A percentile compares a stretch with the other conserved stretches of the same genome.
Evolutionary conservation across 495 filamentous ascomycete species (phyloP).

Genomic region (Penicillium cataractarum): DNA sequence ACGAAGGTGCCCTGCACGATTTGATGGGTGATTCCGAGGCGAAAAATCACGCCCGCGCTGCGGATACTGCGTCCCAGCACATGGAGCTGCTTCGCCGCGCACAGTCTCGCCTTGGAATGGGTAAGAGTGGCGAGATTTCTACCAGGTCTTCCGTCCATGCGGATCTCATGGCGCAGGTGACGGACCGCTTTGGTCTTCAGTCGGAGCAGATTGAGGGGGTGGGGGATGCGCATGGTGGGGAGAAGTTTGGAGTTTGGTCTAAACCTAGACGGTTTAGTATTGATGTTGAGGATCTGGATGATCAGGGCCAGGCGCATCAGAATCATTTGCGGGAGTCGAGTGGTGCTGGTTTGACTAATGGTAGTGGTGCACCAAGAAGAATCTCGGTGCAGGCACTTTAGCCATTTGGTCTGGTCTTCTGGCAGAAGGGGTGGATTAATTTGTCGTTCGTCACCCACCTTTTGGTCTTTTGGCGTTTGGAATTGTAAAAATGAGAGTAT

Average conservation of each 20-base stretch:
- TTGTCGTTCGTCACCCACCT: background rate
- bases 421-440: constrained; percentile 1
- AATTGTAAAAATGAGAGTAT: background rate
- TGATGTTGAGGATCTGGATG: constrained; percentile 42
- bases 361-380: constrained; percentile 31
- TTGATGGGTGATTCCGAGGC: constrained; percentile 49
- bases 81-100: constrained; percentile 56
- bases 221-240: constrained; percentile 31
- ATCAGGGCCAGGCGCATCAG: constrained; percentile 32
- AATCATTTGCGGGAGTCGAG: constrained; percentile 46
- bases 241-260: constrained; percentile 43
- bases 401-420: background rate
- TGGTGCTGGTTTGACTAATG: constrained; percentile 36
- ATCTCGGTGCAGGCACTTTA: constrained; percentile 35
- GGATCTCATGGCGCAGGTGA: constrained; percentile 34
- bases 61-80: constrained; percentile 48
- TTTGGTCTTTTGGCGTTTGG: constrained; percentile 6
- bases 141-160: constrained; percentile 28
- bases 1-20: constrained; percentile 57
- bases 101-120: constrained; percentile 34
- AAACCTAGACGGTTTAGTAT: constrained; percentile 45
- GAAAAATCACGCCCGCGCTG: constrained; percentile 34
- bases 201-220: constrained; percentile 29
- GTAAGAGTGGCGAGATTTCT: constrained; percentile 21
- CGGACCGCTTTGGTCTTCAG: constrained; percentile 39